These are phyloP conservation scores for Spongispora temasekensis DNA, from an alignment of 1,284 basidiomycete species.

Conservation along the genomic window DNA sequence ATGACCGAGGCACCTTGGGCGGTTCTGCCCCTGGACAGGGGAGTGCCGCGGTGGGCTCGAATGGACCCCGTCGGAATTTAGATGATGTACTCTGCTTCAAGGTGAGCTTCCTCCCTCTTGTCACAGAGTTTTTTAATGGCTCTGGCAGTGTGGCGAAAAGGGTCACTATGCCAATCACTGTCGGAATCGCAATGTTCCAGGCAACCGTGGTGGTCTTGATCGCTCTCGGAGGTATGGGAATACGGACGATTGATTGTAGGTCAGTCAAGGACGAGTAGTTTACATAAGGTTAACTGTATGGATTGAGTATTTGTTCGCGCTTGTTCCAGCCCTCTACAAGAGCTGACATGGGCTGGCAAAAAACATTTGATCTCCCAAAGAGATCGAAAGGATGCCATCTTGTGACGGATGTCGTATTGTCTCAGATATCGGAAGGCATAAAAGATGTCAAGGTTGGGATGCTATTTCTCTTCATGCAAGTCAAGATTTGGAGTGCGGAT, in stretches of 20 bases:
- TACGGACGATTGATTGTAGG: constrained; percentile 32
- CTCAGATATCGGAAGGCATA: constrained; percentile 75
- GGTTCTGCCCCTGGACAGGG: constrained; percentile 20
- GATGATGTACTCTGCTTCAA: constrained; percentile 92
- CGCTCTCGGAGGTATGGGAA: constrained; percentile 38
- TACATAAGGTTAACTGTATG: too few relatives aligned
- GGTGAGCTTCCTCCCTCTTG: constrained; percentile 42
- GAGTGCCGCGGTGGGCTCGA: constrained; percentile 18
- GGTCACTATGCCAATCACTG: constrained; percentile 97
- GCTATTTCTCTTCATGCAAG: constrained; percentile 75
- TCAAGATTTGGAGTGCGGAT: constrained; percentile 11
- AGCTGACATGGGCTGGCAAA: constrained; percentile 95
- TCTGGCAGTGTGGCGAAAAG: constrained; percentile 75
- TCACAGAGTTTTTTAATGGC: constrained; percentile 12
- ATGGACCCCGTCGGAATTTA: constrained; percentile 67
- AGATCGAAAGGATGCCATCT: constrained; percentile 79
- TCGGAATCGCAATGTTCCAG: constrained; percentile 81
- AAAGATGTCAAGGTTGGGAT: constrained; percentile 70
- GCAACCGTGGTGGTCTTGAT: constrained; percentile 75
- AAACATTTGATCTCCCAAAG: constrained; percentile 70
- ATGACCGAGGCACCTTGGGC: constrained; percentile 56
- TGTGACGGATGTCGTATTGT: constrained; percentile 78
- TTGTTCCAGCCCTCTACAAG: too few relatives aligned
- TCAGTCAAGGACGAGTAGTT: neutral
- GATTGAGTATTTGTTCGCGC: too few relatives aligned